phyloP scores from a whole-genome alignment of 2,329 filamentous ascomycete genomes.

The Sporothrix pseudoabietina region DNA sequence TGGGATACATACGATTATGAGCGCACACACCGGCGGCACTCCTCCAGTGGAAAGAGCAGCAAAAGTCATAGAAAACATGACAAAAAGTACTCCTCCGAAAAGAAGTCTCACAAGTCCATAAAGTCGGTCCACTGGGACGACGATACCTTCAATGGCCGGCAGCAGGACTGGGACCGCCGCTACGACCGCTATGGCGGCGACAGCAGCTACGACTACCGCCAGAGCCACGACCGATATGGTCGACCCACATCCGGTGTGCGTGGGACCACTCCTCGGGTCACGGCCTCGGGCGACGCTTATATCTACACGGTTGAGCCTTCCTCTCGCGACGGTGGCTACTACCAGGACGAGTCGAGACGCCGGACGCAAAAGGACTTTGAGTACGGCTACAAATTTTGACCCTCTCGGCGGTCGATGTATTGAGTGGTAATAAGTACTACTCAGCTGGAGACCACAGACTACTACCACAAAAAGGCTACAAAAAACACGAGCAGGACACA shows the following conservation, averaged over 20 bases:
- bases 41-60: not conserved
- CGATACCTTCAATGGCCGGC: not conserved
- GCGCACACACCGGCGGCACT: not conserved
- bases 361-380: slow-evolving; percentile 4
- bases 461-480: no score
- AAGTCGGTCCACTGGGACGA: slow-evolving; percentile 22
- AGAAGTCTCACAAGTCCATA: not conserved
- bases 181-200: slow-evolving; percentile 16
- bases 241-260: not conserved
- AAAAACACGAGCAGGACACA: no score
- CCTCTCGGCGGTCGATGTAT: slow-evolving; percentile 4
- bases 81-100: not conserved
- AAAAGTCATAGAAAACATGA: not conserved
- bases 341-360: not conserved
- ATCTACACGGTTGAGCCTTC: not conserved
- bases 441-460: not conserved
- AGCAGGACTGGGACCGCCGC: not conserved
- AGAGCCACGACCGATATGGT: slow-evolving; percentile 5
- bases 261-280: slow-evolving; percentile 2
- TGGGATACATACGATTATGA: not conserved
- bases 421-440: not conserved
- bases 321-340: not conserved
- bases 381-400: not conserved
- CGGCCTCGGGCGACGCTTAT: not conserved
- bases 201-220: slow-evolving; percentile 4